Conservation (phyloP, 495 filamentous ascomycete species). For the Lasiosphaeria ovina region DNA sequence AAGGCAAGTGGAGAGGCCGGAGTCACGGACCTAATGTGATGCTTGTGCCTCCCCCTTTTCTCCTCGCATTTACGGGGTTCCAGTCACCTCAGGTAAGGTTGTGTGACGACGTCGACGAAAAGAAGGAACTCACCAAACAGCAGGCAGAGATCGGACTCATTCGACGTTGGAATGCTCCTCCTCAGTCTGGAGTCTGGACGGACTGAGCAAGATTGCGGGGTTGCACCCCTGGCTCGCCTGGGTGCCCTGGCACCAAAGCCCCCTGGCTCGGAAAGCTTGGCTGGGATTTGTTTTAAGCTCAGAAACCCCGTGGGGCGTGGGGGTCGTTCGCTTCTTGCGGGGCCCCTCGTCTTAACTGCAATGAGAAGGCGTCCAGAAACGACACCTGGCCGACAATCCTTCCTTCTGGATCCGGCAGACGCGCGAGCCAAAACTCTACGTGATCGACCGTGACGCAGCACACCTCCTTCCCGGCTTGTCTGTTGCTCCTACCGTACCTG, state of each 20-base stretch:
- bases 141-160: no score
- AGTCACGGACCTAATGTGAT: no score
- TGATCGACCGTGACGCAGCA: no score
- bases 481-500: no score
- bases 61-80: neutral
- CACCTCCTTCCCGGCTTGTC: neutral
- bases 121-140: no score
- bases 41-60: neutral
- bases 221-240: conserved; percentile 13
- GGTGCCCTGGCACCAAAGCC: neutral
- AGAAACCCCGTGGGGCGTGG: conserved; percentile 34
- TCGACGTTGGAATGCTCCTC: no score
- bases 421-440: conserved; percentile 7
- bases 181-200: neutral
- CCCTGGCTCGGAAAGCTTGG: conserved; percentile 1
- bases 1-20: no score
- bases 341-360: no score
- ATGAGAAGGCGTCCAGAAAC: no score
- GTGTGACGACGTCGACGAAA: neutral
- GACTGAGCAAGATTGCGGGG: conserved; percentile 20
- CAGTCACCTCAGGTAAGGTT: no score
- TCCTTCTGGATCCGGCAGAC: conserved; percentile 8
- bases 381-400: no score
- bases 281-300: conserved; percentile 14
- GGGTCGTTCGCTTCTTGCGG: conserved; percentile 13